Conservation (phyloP, 345 rosid genomes). For the Draba incana region DNA sequence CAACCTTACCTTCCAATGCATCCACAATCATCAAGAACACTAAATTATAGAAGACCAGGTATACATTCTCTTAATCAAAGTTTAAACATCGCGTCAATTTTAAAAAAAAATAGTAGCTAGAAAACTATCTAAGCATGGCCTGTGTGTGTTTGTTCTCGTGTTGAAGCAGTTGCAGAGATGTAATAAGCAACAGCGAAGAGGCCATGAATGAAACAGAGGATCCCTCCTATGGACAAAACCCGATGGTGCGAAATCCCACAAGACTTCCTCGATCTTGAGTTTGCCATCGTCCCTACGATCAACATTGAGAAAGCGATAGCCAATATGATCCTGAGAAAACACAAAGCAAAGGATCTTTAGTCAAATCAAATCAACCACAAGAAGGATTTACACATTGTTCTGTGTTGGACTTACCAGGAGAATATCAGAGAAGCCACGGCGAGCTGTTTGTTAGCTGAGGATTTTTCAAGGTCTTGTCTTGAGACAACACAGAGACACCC, state of each 20-base stretch:
- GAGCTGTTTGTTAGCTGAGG: slow-evolving; percentile 71
- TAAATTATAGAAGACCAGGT: slow-evolving; percentile 19
- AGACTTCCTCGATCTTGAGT: slow-evolving; percentile 65
- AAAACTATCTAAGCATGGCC: slow-evolving; percentile 28
- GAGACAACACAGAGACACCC: slow-evolving; percentile 77
- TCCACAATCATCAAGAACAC: slow-evolving; percentile 33
- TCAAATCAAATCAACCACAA: slow-evolving; percentile 10
- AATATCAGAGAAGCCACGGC: slow-evolving; percentile 79
- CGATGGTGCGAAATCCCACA: slow-evolving; percentile 71
- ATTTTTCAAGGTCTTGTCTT: slow-evolving; percentile 48
- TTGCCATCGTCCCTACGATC: slow-evolving; percentile 63
- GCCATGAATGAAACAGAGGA: slow-evolving; percentile 83
- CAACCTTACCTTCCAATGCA: slow-evolving; percentile 47
- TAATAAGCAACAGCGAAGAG: slow-evolving; percentile 68
- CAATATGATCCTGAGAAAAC: slow-evolving; percentile 58
- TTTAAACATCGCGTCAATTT: slow-evolving; percentile 21
- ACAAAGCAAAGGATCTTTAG: slow-evolving; percentile 40
- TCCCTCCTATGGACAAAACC: slow-evolving; percentile 68
- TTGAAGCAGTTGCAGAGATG: slow-evolving; percentile 71
- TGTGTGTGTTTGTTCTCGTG: slow-evolving; percentile 42
- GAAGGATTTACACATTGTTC: slow-evolving; percentile 19
- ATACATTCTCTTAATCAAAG: neutral
- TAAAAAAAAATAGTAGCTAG: neutral
- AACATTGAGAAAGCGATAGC: slow-evolving; percentile 76
- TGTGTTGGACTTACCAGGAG: slow-evolving; percentile 59